These are phyloP conservation scores for Ascochyta lentis DNA, from an alignment of 2,329 filamentous ascomycete genomes.

Conservation along the genomic window DNA sequence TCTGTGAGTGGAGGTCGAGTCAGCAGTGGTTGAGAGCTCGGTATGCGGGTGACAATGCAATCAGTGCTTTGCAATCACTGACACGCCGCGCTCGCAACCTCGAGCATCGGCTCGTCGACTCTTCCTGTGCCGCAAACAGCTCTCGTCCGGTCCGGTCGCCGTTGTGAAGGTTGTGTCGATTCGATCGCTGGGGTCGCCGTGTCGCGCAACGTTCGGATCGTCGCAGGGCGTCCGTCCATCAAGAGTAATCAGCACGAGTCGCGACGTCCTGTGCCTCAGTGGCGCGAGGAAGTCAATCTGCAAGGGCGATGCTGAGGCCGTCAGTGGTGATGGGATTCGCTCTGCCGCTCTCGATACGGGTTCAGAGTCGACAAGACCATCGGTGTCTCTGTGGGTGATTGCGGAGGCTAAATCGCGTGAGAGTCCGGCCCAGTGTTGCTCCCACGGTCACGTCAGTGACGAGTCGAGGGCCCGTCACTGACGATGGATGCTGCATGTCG, in stretches of 20 bases:
- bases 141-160: not conserved
- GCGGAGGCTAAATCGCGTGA: not conserved
- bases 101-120: not conserved
- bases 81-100: not conserved
- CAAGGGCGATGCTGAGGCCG: not conserved
- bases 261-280: not conserved
- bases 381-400: no score
- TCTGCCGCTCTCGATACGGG: not conserved
- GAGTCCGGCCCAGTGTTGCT: not conserved
- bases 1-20: not conserved
- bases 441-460: not conserved
- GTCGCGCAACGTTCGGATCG: not conserved
- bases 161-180: not conserved
- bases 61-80: not conserved
- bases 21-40: not conserved
- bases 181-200: not conserved
- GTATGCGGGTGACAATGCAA: slow-evolving; percentile 8
- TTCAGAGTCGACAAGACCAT: not conserved
- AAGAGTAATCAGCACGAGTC: not conserved
- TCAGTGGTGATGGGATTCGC: not conserved
- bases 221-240: not conserved
- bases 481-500: not conserved
- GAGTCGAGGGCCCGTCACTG: slow-evolving; percentile 1
- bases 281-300: not conserved
- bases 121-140: not conserved